phyloP scores from a whole-genome alignment of 495 filamentous ascomycete genomes.

The Letharia lupina region DNA sequence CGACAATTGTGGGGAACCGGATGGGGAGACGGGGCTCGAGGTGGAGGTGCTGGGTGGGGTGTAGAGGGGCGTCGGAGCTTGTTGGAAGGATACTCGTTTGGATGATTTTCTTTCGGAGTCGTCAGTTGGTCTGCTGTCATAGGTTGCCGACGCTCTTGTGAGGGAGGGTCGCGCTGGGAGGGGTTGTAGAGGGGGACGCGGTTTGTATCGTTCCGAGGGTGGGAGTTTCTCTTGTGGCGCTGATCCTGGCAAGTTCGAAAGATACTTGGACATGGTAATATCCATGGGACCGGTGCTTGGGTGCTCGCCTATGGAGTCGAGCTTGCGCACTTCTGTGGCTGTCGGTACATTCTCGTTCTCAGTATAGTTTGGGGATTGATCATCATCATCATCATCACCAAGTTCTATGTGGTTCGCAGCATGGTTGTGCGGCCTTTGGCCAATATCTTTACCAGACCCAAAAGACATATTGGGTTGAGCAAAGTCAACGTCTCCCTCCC shows the following conservation, averaged over 20 bases:
- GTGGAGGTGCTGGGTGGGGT: not conserved
- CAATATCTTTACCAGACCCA: not conserved
- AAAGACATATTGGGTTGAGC: not conserved
- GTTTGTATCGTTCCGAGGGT: conserved; percentile 2
- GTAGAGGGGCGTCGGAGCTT: not conserved
- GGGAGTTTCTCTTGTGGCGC: not conserved
- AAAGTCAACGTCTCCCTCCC: not conserved
- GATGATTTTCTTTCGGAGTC: not conserved
- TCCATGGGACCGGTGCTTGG: not conserved
- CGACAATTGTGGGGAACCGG: not conserved
- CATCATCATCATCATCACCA: not conserved
- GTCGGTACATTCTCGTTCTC: not conserved
- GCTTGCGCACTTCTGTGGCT: not conserved
- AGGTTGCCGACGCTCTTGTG: not conserved
- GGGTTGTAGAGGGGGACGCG: not conserved
- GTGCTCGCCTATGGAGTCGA: not conserved
- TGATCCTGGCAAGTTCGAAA: not conserved
- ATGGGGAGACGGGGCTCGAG: conserved; percentile 2
- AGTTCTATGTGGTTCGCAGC: too few species aligned
- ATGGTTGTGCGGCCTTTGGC: not conserved
- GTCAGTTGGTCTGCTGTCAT: not conserved
- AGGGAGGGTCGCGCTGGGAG: not conserved
- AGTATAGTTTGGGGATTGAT: not conserved
- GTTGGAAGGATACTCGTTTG: conserved; percentile 3
- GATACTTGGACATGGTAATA: not conserved